A percentile compares a stretch with the other conserved stretches of the same genome.
These are phyloP conservation scores for Yamadazyma sp. DNA, from an alignment of 805 yeast species.

Conservation along the genomic window DNA sequence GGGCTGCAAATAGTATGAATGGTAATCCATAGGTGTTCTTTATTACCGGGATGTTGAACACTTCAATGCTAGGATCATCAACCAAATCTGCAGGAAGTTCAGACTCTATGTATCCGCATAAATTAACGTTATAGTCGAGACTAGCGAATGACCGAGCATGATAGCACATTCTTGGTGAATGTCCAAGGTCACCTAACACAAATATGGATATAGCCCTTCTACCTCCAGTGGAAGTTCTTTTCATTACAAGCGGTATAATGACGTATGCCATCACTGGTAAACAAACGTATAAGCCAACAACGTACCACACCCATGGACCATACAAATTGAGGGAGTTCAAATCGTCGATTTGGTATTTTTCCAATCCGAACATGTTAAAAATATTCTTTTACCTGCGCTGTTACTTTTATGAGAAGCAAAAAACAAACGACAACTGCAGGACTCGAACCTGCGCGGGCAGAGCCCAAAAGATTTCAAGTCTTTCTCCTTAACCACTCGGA, in stretches of 20 bases:
- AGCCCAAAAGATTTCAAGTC: constrained; percentile 51
- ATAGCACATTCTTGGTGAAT: constrained; percentile 91
- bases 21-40: constrained; percentile 46
- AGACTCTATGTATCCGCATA: constrained; percentile 79
- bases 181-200: constrained; percentile 92
- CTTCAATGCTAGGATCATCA: constrained; percentile 51
- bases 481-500: constrained; percentile 51
- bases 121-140: constrained; percentile 68
- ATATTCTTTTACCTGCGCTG: too few species aligned
- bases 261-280: constrained; percentile 46
- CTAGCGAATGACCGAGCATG: constrained; percentile 80
- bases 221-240: constrained; percentile 9
- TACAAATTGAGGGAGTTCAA: constrained; percentile 15
- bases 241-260: constrained; percentile 35
- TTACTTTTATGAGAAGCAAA: too few species aligned
- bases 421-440: constrained; percentile 46
- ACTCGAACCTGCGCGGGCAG: constrained; percentile 52
- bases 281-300: constrained; percentile 46
- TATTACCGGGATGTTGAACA: constrained; percentile 46
- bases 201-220: constrained; percentile 64
- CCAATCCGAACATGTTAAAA: constrained; percentile 9
- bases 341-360: constrained; percentile 1
- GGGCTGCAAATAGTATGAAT: constrained; percentile 53
- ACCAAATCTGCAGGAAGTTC: constrained; percentile 49
- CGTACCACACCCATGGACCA: constrained; percentile 44